Base-by-base conservation (phyloP, 2,329 filamentous ascomycete genomes). In the Thelonectria discophora region DNA sequence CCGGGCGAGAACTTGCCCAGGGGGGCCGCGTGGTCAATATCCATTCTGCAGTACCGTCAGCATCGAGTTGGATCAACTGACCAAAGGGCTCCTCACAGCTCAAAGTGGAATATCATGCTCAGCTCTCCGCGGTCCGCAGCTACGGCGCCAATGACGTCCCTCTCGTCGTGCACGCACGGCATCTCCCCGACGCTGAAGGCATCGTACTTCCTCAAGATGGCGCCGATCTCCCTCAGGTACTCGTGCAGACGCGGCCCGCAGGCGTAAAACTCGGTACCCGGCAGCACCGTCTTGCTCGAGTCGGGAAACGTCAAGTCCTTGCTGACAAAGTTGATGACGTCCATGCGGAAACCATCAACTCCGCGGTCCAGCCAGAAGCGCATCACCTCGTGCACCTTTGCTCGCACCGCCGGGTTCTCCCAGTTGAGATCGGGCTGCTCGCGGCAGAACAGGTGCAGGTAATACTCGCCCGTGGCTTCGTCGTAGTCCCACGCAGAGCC, bases 341-440 rank as follows among this genome's bases (percentile, higher is more conserved):
- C 87, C 77, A 89, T 84, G 39, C 88, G 82, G 78, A 90, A 90
- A 3, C 88, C 88, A 60, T 88, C 84, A 0, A 86, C 84, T 2
- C 89, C 90, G 40, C 85, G 85, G 63, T 90, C 81, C 2, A 93
- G 83, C 90, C 90, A 93, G 76, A 93, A 93, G 20, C 84, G 82
- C 81, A 92, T 89, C 20, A 88, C 83, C 42, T 88, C 81, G 73
- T 92, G 88, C 2, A 91, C 87, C 2, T 88, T 88, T 57, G 84
- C 77, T 34, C 89, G 84, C 3, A 91, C 87, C 1, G 83, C 82
- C 0, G 82, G 81, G 68, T 90, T 89, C 72, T 92, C 88, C 90
- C 90, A 93, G 77, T 93, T 93, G 42, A 94, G 83, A 66, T 93
- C 91, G 0, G 91, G 90, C 72, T 93, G 90, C 66, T 90, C 86